Evolutionary conservation across 768 basidiomycete genomes (phyloP), one percentile per base, ranked within the genome.

Genomic region (Panaeolus papilionaceus): DNA sequence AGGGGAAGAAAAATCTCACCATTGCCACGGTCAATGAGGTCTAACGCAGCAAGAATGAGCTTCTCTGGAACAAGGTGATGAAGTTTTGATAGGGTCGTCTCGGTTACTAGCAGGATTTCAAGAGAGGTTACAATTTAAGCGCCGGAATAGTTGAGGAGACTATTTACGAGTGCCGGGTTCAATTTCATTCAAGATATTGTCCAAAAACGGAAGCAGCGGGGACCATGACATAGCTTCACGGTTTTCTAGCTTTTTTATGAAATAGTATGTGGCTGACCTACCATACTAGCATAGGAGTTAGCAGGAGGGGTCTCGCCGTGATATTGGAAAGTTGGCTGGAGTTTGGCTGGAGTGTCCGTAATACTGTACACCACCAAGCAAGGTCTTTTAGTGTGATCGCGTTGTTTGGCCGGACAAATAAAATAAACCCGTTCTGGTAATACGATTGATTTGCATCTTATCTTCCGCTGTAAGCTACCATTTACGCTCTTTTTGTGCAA

Each of bases 11-110:
- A 10, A 2, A 70, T 33, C 83, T 38, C 70, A 92, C 93, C 90
- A 70, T 85, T 86, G 66, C 85, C 84, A 38, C 86, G 83, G 76
- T 95, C 93, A 51, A 94, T 81, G n/a, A 94, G 79, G 73, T 95
- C 92, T 28, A 95, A 77, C 5, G 93, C 92, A 20, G 90, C 89
- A 2, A 92, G 72, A 20, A 94, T 76, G 14, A 89, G 80, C 20
- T 80, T 83, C 66, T 91, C 89, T 1, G 92, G 85, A 70, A 93
- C 84, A 64, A 93, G 74, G 45, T 82, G 76, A 28, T 84, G 81
- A 10, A 94, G 82, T 67, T 82, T 83, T 66, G 84, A 81, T n/a
- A 92, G 70, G 8, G 81, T 76, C 61, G 89, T 86, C 42, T 91
- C 88, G 10, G 77, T 69, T 45, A 78, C 78, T 79, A 61, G 23